phyloP scores from a whole-genome alignment of 805 yeast species.

The Henningerozyma blattae region DNA sequence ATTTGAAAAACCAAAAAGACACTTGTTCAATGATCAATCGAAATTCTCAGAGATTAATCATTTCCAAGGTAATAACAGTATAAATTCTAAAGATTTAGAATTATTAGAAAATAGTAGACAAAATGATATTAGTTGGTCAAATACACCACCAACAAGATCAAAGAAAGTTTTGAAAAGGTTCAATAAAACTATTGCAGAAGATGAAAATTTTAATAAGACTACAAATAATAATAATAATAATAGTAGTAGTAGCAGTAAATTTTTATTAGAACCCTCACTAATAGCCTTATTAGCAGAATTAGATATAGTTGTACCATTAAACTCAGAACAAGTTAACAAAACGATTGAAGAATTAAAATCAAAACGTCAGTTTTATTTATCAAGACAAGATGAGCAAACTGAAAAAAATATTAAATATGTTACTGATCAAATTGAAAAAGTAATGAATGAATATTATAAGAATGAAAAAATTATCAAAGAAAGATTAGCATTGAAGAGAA shows the following conservation, averaged over 20 bases:
- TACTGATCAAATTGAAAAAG: conserved; percentile 57
- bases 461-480: conserved; percentile 24
- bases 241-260: conserved; percentile 22
- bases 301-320: conserved; percentile 63
- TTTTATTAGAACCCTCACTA: conserved; percentile 66
- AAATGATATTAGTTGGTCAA: conserved; percentile 35
- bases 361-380: conserved; percentile 54
- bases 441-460: conserved; percentile 41
- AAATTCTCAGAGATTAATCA: conserved; percentile 10
- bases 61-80: neutral
- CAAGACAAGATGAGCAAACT: conserved; percentile 68
- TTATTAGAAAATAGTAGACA: conserved; percentile 24
- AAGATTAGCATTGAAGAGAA: neutral
- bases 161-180: conserved; percentile 38
- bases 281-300: conserved; percentile 63
- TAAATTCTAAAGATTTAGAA: conserved; percentile 30
- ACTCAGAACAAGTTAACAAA: conserved; percentile 53
- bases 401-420: conserved; percentile 62
- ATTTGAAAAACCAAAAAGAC: conserved; percentile 41
- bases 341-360: conserved; percentile 55
- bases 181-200: conserved; percentile 24
- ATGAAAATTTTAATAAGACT: neutral
- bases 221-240: conserved; percentile 4
- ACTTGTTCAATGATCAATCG: conserved; percentile 18
- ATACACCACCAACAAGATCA: conserved; percentile 32